phyloP scores from a whole-genome alignment of 129 eudicot species.

The Solidago caesia region DNA sequence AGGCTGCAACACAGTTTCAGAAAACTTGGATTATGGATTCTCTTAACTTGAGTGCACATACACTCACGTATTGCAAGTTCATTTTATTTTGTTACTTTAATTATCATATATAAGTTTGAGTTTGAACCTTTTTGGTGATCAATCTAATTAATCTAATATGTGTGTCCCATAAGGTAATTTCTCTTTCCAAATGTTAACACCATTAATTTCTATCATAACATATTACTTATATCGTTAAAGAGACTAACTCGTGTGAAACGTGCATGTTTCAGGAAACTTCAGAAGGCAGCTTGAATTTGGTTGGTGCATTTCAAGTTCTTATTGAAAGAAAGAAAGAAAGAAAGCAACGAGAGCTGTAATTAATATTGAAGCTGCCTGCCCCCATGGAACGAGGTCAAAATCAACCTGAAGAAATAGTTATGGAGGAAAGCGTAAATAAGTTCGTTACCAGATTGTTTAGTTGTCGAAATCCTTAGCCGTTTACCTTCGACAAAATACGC shows the following conservation, averaged over 20 bases:
- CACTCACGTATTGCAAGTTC: neutral
- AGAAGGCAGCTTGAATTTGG: conserved; percentile 40
- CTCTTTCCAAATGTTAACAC: neutral
- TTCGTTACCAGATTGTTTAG: conserved; percentile 23
- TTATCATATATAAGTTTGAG: neutral
- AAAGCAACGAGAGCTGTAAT: too few species aligned
- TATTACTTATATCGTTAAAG: neutral
- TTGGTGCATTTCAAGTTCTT: conserved; percentile 46
- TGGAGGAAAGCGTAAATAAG: conserved; percentile 11
- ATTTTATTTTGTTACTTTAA: neutral
- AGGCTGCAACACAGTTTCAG: conserved; percentile 85
- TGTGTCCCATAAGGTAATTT: neutral
- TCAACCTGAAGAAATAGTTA: too few species aligned
- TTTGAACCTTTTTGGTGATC: neutral
- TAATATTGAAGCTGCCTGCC: too few species aligned
- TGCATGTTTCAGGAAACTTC: conserved; percentile 22
- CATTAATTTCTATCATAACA: neutral
- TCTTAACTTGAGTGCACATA: neutral
- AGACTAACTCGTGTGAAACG: neutral
- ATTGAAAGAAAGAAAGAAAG: too few species aligned
- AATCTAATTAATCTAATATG: neutral
- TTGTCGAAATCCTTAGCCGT: conserved; percentile 21
- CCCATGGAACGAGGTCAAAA: too few species aligned
- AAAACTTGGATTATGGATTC: conserved; percentile 18
- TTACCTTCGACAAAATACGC: conserved; percentile 25